A percentile compares a stretch with the other conserved stretches of the same genome.
These are phyloP conservation scores for Cercospora janseana DNA, from an alignment of 2,329 filamentous ascomycete species.

Conservation along the genomic window DNA sequence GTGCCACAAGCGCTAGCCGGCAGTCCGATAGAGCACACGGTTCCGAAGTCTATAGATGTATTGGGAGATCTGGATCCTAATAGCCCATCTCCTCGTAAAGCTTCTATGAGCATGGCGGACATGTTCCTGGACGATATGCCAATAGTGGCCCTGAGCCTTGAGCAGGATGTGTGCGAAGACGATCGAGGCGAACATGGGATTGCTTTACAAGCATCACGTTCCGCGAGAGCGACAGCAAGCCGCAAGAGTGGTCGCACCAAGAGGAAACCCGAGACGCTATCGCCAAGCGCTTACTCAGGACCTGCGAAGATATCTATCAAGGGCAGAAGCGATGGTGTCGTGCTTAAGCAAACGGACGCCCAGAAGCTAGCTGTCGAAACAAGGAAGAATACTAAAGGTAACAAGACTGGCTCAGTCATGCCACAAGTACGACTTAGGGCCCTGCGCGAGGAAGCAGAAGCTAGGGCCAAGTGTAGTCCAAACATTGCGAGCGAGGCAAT, in stretches of 20 bases:
- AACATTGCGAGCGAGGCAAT: slow-evolving; percentile 11
- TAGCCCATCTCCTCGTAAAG: slow-evolving; percentile 43
- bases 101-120: background rate
- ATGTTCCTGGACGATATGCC: slow-evolving; percentile 6
- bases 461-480: slow-evolving; percentile 15
- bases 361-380: slow-evolving; percentile 49
- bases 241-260: slow-evolving; percentile 27
- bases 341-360: slow-evolving; percentile 51
- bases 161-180: slow-evolving; percentile 15
- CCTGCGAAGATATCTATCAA: slow-evolving; percentile 48
- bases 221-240: slow-evolving; percentile 15
- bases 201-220: slow-evolving; percentile 15
- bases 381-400: slow-evolving; percentile 50
- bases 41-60: slow-evolving; percentile 27
- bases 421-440: slow-evolving; percentile 46
- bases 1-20: slow-evolving; percentile 49
- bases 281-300: slow-evolving; percentile 32
- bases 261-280: slow-evolving; percentile 25
- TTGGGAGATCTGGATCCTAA: slow-evolving; percentile 51
- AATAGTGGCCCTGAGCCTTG: slow-evolving; percentile 2
- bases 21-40: slow-evolving; percentile 6
- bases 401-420: slow-evolving; percentile 48
- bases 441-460: slow-evolving; percentile 34
- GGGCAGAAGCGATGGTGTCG: slow-evolving; percentile 41
- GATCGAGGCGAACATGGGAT: slow-evolving; percentile 20